Conservation (phyloP, 2,329 filamentous ascomycete genomes). For the Elsinoe perseae region DNA sequence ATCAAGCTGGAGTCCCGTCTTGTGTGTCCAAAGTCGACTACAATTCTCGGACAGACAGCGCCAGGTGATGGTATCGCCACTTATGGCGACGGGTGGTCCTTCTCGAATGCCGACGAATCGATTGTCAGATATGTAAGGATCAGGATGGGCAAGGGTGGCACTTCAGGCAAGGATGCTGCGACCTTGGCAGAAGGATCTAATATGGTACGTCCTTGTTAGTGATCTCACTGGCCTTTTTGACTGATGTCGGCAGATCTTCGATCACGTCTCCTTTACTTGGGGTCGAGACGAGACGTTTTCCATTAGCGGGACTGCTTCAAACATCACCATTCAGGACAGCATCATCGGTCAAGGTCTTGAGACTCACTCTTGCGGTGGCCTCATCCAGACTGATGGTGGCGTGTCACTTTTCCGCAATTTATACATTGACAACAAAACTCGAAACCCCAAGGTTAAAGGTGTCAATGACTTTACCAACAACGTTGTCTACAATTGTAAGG, state of each 20-base stretch:
- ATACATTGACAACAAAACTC: slow-evolving; percentile 12
- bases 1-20: slow-evolving; percentile 5
- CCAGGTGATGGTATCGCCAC: slow-evolving; percentile 8
- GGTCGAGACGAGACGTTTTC: slow-evolving; percentile 8
- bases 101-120: slow-evolving; percentile 10
- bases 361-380: slow-evolving; percentile 9
- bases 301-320: slow-evolving; percentile 6
- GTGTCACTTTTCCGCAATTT: slow-evolving; percentile 12
- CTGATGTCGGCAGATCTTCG: neutral
- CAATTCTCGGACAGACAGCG: slow-evolving; percentile 3
- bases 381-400: slow-evolving; percentile 9
- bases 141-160: slow-evolving; percentile 10
- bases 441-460: slow-evolving; percentile 9
- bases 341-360: slow-evolving; percentile 10
- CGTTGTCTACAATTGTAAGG: slow-evolving; percentile 10
- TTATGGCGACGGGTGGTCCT: slow-evolving; percentile 8
- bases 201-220: neutral
- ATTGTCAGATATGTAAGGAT: slow-evolving; percentile 6
- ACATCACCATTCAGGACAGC: slow-evolving; percentile 12
- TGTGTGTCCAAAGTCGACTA: slow-evolving; percentile 3
- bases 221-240: neutral
- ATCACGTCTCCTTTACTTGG: slow-evolving; percentile 7
- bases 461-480: slow-evolving; percentile 12
- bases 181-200: neutral
- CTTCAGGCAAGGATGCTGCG: slow-evolving; percentile 8